phyloP scores from a whole-genome alignment of 306 rosid genomes.

The Crotalaria pallida region DNA sequence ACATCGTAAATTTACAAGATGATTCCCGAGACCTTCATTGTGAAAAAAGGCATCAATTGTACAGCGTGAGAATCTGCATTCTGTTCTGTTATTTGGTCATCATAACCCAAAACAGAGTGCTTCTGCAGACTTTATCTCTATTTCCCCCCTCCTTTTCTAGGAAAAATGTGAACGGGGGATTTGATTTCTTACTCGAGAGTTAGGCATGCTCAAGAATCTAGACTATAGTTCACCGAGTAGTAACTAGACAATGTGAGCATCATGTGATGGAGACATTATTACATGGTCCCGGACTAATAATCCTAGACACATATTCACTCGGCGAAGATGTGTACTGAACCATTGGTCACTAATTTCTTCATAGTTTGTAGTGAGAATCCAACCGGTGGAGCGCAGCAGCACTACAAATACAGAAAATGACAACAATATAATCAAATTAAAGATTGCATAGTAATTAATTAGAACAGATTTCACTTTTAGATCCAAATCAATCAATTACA shows the following conservation, averaged over 20 bases:
- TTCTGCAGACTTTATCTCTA: not conserved
- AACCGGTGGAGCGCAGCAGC: conserved; percentile 9
- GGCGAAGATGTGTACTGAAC: too few species aligned
- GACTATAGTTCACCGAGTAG: not conserved
- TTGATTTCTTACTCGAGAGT: not conserved
- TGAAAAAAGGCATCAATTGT: not conserved
- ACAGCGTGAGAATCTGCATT: not conserved
- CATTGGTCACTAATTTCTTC: not conserved
- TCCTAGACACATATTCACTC: too few species aligned
- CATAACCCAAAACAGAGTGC: not conserved
- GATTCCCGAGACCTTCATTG: not conserved
- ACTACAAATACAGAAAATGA: conserved; percentile 14
- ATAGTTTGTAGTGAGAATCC: conserved; percentile 13
- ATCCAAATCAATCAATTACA: not conserved
- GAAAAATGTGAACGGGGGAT: not conserved
- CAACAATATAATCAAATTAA: conserved; percentile 2
- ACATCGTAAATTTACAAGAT: not conserved
- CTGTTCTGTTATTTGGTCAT: not conserved
- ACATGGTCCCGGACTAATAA: too few species aligned
- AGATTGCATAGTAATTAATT: not conserved
- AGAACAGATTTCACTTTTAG: not conserved
- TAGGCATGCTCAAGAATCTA: conserved; percentile 2
- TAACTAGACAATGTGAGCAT: not conserved
- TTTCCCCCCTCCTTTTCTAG: not conserved
- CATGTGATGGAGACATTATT: too few species aligned